Evolutionary conservation across 2,329 filamentous ascomycete genomes (phyloP).

Genomic region (Trichoderma aggressivum): DNA sequence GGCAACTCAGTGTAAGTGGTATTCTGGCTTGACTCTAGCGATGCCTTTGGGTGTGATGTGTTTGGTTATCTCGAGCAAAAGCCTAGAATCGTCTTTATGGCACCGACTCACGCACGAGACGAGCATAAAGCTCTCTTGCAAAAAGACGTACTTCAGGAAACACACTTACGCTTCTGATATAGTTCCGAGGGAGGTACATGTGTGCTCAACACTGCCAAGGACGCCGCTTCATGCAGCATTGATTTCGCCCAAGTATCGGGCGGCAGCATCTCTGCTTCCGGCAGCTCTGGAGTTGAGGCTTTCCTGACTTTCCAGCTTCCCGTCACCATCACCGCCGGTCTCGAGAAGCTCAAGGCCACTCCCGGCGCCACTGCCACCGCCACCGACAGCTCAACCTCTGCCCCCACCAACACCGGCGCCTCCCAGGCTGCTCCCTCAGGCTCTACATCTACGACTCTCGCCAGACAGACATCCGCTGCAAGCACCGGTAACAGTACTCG

Average conservation of each 20-base stretch:
- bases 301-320: slow-evolving; percentile 26
- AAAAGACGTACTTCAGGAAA: not conserved
- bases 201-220: slow-evolving; percentile 26
- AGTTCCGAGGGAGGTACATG: slow-evolving; percentile 26
- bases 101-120: not conserved
- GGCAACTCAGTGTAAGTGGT: not conserved
- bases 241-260: not conserved
- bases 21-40: not conserved
- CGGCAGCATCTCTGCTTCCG: not conserved
- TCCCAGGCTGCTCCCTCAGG: not conserved
- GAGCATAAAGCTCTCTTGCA: not conserved
- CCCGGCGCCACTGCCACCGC: slow-evolving; percentile 16
- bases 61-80: not conserved
- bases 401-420: slow-evolving; percentile 20
- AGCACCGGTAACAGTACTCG: not conserved
- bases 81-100: not conserved
- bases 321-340: slow-evolving; percentile 38
- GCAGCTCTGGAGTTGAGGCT: slow-evolving; percentile 14
- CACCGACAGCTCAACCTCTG: slow-evolving; percentile 15
- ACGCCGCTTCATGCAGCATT: slow-evolving; percentile 27
- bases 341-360: slow-evolving; percentile 33
- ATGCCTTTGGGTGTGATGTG: not conserved
- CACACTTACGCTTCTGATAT: not conserved
- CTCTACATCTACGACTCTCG: slow-evolving; percentile 10
- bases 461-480: slow-evolving; percentile 1